Base-by-base conservation (phyloP, 352 stramenopile genomes). In the Phytophthora citricola region DNA sequence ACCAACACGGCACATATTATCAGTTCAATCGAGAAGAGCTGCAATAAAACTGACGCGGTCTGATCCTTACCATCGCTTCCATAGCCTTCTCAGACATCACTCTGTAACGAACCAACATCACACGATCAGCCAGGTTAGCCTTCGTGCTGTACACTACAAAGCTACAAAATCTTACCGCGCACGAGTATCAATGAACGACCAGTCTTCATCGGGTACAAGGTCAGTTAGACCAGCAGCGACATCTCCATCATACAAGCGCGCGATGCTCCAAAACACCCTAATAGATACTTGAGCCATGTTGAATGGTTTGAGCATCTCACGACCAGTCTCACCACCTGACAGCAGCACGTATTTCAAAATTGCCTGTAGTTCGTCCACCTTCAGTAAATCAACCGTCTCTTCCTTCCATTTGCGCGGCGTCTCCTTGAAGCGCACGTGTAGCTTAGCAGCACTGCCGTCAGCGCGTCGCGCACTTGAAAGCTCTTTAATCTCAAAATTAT, bases 281-380 rank as follows among this genome's bases (percentile, higher is more conserved):
- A 86, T 85, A 2, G 89, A 96, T 4, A 77, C 74, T 57, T 96
- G 87, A 1, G 89, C 89, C 89, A 96, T 96, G 62, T 96, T 96
- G 58, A 96, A 96, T 7, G 87, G 87, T 72, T 96, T 96, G 54
- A 96, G 83, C 89, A 95, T 95, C 56, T 96, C 89, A 17, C 73
- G 76, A 1, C 86, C 87, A 26, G 85, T 92, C 52, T 94, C 89
- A 9, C 85, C 87, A 7, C 83, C 81, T 27, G 84, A 92, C 29
- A 95, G 63, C 47, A 95, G 68, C 17, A 95, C 85, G 63, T 95
- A 95, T 58, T 96, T 93, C 62, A 96, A 56, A 54, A 85, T 79
- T 0, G 87, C 85, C 22, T 83, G 80, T 24, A 96, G 57, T 55
- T 93, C 87, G 7, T 85, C 54, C 3, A 69, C 73, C 59, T 92